Percentiles rank a stretch among this genome's conserved stretches.
phyloP scores from a whole-genome alignment of 164 flowering plant species.

The Annona squamosa region DNA sequence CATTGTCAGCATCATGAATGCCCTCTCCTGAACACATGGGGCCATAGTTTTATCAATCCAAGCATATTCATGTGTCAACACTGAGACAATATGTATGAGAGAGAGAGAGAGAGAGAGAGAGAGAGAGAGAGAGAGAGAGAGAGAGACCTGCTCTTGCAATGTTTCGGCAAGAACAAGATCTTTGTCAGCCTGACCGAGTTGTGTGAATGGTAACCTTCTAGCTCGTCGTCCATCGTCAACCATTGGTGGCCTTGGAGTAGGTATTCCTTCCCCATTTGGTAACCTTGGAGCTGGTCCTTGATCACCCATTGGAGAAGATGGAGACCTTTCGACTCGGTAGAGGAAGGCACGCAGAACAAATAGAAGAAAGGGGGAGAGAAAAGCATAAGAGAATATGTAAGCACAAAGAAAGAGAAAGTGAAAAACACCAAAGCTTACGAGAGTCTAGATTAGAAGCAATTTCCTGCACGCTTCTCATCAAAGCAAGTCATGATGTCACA shows the following conservation, averaged over 20 bases:
- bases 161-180: constrained; percentile 6
- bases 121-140: neutral
- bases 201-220: constrained; percentile 4
- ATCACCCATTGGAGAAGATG: neutral
- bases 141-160: constrained; percentile 8
- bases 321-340: neutral
- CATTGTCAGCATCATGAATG: constrained; percentile 5
- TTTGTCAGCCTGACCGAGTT: constrained; percentile 7
- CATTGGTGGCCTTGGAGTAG: neutral
- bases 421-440: constrained; percentile 1
- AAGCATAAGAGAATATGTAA: neutral
- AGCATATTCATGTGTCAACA: too few species aligned
- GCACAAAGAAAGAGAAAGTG: neutral
- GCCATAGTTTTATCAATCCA: neutral
- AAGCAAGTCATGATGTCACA: neutral
- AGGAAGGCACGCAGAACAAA: neutral
- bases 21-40: constrained; percentile 1
- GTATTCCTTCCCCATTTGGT: neutral
- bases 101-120: neutral
- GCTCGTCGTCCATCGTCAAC: neutral
- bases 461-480: neutral
- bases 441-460: neutral
- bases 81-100: too few species aligned
- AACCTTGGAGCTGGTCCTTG: constrained; percentile 3
- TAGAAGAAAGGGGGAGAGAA: neutral